Evolutionary conservation across 768 basidiomycete species (phyloP).

Genomic region (Termitomyces sp.): DNA sequence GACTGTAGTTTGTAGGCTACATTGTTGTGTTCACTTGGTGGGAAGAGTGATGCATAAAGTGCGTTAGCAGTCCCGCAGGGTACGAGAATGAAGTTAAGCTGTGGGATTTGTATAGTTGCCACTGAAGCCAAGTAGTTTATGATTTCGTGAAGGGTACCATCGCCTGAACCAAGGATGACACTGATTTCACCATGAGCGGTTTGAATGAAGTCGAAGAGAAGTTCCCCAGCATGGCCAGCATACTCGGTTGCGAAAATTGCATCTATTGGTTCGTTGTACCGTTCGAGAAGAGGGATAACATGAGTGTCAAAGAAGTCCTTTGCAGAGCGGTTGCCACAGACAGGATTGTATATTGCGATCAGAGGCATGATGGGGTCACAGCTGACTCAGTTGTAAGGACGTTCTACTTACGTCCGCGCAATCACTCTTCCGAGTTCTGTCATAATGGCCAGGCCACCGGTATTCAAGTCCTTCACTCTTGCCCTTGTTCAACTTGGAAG

Average conservation of each 20-base stretch:
- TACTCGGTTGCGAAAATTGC: constrained; percentile 42
- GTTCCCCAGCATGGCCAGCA: constrained; percentile 48
- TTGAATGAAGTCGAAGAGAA: constrained; percentile 37
- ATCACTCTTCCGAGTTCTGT: not conserved
- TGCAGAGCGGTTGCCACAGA: constrained; percentile 57
- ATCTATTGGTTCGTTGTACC: constrained; percentile 34
- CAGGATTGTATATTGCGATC: constrained; percentile 74
- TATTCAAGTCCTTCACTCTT: constrained; percentile 72
- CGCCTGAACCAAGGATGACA: constrained; percentile 73
- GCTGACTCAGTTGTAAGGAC: not conserved
- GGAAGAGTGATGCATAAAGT: constrained; percentile 74
- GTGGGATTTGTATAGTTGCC: constrained; percentile 12
- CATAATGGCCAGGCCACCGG: constrained; percentile 8
- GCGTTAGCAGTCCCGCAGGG: constrained; percentile 95
- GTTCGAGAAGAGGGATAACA: constrained; percentile 59
- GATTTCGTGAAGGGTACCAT: constrained; percentile 91
- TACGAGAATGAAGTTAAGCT: constrained; percentile 45
- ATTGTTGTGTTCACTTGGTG: constrained; percentile 28
- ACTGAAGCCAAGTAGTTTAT: constrained; percentile 51
- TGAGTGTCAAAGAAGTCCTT: constrained; percentile 49
- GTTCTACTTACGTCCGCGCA: not conserved
- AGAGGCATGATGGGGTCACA: constrained; percentile 34
- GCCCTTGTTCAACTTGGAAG: constrained; percentile 89
- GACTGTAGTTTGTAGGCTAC: constrained; percentile 48
- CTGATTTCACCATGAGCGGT: constrained; percentile 28